Percentiles rank a stretch among this genome's conserved stretches.
Conservation (phyloP, 2,329 filamentous ascomycete genomes). For the Rasamsonia emersonii region DNA sequence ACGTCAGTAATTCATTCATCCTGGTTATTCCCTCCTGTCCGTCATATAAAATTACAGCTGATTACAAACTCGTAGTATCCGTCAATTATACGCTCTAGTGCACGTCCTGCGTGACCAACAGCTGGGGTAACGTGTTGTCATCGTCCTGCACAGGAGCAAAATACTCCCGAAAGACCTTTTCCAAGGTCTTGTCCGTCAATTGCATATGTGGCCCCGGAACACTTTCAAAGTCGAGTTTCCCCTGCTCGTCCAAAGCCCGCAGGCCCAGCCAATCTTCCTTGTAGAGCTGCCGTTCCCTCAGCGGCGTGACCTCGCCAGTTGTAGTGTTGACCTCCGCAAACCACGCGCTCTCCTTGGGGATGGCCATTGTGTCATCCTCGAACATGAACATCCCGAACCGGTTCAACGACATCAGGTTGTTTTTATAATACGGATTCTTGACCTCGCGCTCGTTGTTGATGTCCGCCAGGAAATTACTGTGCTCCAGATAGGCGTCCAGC, state of each 20-base stretch:
- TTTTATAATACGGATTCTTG: constrained; percentile 68
- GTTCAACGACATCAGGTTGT: constrained; percentile 60
- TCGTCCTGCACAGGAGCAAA: constrained; percentile 28
- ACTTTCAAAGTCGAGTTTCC: constrained; percentile 65
- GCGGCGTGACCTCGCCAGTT: constrained; percentile 49
- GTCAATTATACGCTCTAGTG: constrained; percentile 2
- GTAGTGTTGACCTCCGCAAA: constrained; percentile 78
- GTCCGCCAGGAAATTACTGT: constrained; percentile 85
- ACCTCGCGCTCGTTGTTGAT: constrained; percentile 80
- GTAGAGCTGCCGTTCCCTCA: constrained; percentile 67
- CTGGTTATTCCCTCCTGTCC: no score
- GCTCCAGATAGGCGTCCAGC: constrained; percentile 63
- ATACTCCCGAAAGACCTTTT: constrained; percentile 51
- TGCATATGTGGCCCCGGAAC: constrained; percentile 77
- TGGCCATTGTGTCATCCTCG: constrained; percentile 71
- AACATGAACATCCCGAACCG: constrained; percentile 88
- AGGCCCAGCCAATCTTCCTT: constrained; percentile 90
- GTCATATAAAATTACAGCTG: no score
- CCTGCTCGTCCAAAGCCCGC: constrained; percentile 67
- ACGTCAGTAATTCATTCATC: no score
- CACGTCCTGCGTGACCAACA: constrained; percentile 4
- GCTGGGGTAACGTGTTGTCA: background rate
- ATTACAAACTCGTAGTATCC: no score
- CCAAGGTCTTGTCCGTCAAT: constrained; percentile 58
- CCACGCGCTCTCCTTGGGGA: constrained; percentile 86